phyloP scores from a whole-genome alignment of 306 rosid species.

The Inga leiocalycina region DNA sequence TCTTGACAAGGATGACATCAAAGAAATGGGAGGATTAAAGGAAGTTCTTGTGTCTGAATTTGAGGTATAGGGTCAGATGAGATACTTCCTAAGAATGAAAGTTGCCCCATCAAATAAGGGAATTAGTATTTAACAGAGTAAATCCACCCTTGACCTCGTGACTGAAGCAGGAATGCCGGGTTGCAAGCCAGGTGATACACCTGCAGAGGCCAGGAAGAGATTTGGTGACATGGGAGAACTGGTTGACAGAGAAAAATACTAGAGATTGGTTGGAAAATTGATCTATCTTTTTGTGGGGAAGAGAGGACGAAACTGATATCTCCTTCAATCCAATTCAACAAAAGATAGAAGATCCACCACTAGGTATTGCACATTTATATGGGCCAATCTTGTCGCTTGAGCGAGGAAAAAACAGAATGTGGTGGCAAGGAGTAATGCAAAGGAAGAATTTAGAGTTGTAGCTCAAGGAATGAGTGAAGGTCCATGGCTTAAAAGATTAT shows the following conservation, averaged over 20 bases:
- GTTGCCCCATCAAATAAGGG: neutral
- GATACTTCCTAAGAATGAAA: neutral
- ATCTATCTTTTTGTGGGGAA: neutral
- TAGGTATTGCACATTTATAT: neutral
- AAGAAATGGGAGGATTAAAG: neutral
- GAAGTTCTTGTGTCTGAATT: neutral
- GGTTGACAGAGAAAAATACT: neutral
- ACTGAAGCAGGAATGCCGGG: neutral
- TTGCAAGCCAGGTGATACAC: neutral
- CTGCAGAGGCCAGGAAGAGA: neutral
- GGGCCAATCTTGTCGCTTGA: neutral
- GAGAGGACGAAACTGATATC: neutral
- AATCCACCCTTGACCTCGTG: neutral
- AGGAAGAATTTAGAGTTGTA: neutral
- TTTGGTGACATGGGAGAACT: neutral
- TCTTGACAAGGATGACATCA: neutral
- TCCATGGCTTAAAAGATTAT: neutral
- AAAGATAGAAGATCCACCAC: neutral
- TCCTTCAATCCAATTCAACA: neutral
- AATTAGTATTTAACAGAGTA: neutral
- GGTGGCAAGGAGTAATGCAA: neutral
- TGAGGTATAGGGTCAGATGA: neutral
- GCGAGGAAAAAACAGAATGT: neutral
- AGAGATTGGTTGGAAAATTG: neutral
- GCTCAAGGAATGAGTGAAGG: neutral